Evolutionary conservation across 2,329 filamentous ascomycete genomes (phyloP), one percentile per base, ranked within the genome.

Genomic region (Scedosporium apiospermum): DNA sequence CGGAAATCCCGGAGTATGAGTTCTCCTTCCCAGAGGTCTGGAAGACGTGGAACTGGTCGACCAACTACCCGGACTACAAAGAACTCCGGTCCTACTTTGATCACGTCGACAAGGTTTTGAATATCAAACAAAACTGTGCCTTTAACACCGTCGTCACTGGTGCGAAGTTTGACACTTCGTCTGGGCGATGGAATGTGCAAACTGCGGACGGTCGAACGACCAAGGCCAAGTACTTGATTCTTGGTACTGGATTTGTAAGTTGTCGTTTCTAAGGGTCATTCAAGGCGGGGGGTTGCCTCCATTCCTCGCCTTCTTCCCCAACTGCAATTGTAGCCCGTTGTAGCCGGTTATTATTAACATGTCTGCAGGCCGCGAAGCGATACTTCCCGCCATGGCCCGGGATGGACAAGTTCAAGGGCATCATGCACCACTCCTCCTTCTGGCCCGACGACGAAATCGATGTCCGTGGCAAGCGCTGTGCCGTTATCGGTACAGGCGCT

Each of bases 401-500:
- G 12, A 77, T 87, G 65, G 78, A 84, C 21, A 79, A 76, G 30
- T 88, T 86, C 76, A 77, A 83, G 63, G 86, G 86, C 21, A 70
- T 77, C 16, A 78, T 86, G 12, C 78, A 84, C 67, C 84, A 87
- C 69, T 82, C 82, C 0, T 84, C 82, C 1, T 82, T 82, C 70
- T 87, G 85, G 85, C 84, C 85, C 1, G 76, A 83, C 6, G 73
- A 79, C 3, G 76, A 80, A 4, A 75, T 88, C n/a, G 76, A 82
- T 60, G 78, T 85, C 30, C 77, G 77, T 51, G 79, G 78, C 57
- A 88, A 88, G 70, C 78, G 80, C 18, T 80, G 83, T 60, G 86
- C 80, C 16, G 79, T 88, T 63, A 82, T 89, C 41, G 86, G 87
- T 12, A 88, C 85, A 0, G 86, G 86, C 1, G 82, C 85, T 0